Evolutionary conservation across 352 stramenopile species (phyloP).

Genomic region (Peronospora tabacina): DNA sequence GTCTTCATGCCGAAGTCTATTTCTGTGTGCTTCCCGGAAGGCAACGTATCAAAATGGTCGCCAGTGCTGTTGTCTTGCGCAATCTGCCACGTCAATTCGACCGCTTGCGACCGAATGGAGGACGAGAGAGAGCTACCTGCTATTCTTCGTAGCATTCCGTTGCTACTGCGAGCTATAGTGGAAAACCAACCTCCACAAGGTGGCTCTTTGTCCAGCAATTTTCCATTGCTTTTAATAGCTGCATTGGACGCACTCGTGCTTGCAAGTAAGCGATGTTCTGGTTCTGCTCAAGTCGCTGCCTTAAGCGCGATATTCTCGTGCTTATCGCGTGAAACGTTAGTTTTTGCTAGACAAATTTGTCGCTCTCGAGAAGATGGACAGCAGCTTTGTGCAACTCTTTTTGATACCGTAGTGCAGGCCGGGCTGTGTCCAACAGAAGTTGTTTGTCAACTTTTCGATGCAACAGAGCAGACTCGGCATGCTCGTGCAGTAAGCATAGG

Average conservation of each 20-base stretch:
- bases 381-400: constrained; percentile 9
- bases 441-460: constrained; percentile 36
- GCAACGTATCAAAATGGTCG: constrained; percentile 22
- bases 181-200: constrained; percentile 8
- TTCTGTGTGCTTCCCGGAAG: constrained; percentile 2
- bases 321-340: constrained; percentile 34
- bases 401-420: constrained; percentile 28
- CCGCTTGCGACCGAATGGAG: constrained; percentile 32
- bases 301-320: constrained; percentile 35
- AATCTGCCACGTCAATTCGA: constrained; percentile 42
- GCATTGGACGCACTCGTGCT: constrained; percentile 30
- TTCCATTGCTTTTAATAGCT: constrained; percentile 25
- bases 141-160: constrained; percentile 31
- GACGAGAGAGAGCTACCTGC: constrained; percentile 34
- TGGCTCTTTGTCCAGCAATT: constrained; percentile 13
- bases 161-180: constrained; percentile 25
- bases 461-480: constrained; percentile 27
- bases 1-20: constrained; percentile 29
- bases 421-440: constrained; percentile 38
- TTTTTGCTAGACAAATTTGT: constrained; percentile 19
- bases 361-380: constrained; percentile 10
- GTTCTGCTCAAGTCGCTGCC: constrained; percentile 31
- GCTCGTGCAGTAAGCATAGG: constrained; percentile 20
- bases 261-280: constrained; percentile 31
- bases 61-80: constrained; percentile 30